These are phyloP conservation scores for Rhynchospora breviuscula DNA, from an alignment of 176 grass and related monocot species.

Conservation along the genomic window DNA sequence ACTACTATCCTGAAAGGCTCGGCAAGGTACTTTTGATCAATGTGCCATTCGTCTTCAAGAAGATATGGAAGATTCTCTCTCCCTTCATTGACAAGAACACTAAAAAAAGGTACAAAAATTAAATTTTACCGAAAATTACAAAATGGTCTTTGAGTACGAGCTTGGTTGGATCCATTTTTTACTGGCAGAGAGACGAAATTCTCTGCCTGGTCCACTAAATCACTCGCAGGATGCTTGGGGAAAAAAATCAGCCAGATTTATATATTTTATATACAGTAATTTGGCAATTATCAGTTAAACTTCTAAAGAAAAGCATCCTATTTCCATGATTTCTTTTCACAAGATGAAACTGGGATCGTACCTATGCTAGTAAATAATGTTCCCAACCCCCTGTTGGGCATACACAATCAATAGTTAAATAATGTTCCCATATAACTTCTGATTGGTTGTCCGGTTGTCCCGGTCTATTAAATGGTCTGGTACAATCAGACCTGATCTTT, in stretches of 20 bases:
- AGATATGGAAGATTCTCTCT: conserved; percentile 35
- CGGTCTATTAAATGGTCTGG: too few relatives aligned
- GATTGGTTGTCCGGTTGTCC: too few relatives aligned
- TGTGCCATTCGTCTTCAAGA: conserved; percentile 36
- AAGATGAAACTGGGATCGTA: not conserved
- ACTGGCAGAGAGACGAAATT: not conserved
- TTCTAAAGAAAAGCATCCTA: not conserved
- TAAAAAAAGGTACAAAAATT: conserved; percentile 29
- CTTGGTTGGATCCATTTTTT: not conserved
- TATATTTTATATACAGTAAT: not conserved
- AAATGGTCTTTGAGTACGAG: not conserved
- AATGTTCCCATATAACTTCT: too few relatives aligned
- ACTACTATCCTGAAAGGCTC: conserved; percentile 37
- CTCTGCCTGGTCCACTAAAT: not conserved
- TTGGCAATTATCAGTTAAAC: not conserved
- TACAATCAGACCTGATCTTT: too few relatives aligned
- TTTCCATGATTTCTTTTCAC: not conserved
- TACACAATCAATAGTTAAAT: too few relatives aligned
- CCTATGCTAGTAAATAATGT: too few relatives aligned
- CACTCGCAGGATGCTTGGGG: not conserved
- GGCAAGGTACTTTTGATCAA: conserved; percentile 32
- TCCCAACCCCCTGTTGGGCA: too few relatives aligned
- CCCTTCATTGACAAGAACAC: conserved; percentile 35
- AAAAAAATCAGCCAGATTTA: not conserved
- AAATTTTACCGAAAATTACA: not conserved